Conservation (phyloP, 768 basidiomycete genomes). For the Lactarius hatsudake region DNA sequence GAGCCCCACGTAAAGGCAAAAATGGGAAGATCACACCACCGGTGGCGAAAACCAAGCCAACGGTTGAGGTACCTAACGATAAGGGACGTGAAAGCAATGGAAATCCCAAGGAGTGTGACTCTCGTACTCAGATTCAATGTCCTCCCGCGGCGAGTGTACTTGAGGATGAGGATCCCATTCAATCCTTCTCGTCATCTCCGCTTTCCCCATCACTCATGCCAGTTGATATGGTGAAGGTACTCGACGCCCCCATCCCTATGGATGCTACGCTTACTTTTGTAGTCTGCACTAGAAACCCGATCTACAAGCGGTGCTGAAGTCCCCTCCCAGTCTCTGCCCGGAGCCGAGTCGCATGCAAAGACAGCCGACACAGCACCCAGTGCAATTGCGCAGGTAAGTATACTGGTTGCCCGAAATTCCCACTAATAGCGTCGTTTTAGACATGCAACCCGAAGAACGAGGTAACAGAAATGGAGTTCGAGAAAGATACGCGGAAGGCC, state of each 20-base stretch:
- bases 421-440: not conserved
- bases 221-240: not conserved
- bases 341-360: not conserved
- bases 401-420: not conserved
- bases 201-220: not conserved
- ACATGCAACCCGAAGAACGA: not conserved
- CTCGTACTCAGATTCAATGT: conserved; percentile 3
- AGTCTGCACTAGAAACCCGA: not conserved
- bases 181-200: conserved; percentile 20
- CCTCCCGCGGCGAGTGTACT: not conserved
- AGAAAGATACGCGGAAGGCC: not conserved
- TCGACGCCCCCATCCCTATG: not conserved
- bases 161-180: conserved; percentile 23
- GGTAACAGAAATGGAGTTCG: not conserved
- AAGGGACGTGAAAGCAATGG: not conserved
- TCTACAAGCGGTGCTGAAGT: not conserved
- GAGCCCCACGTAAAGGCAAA: conserved; percentile 8
- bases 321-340: not conserved
- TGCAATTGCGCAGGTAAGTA: not conserved
- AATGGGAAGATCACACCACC: not conserved
- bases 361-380: not conserved
- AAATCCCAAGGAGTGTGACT: not conserved
- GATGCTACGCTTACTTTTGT: not conserved
- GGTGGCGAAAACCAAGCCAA: not conserved
- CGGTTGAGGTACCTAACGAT: not conserved